These are phyloP conservation scores for Casuarina cunninghamiana DNA, from an alignment of 306 rosid genomes.

Conservation along the genomic window DNA sequence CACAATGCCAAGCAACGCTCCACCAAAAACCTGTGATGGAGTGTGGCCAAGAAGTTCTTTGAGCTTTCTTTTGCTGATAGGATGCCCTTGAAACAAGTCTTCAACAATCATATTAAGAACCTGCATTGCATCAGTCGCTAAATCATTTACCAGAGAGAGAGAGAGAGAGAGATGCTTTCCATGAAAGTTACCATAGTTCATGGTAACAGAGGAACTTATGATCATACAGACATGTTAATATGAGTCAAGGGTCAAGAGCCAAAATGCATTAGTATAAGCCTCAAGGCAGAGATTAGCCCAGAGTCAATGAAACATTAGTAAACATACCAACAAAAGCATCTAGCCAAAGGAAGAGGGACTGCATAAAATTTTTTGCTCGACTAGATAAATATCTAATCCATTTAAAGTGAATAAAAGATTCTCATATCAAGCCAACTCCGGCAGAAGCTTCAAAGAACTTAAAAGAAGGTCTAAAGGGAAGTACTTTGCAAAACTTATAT, in stretches of 20 bases:
- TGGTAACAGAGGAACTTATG: background rate
- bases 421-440: slow-evolving; percentile 3
- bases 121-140: slow-evolving; percentile 39
- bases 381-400: background rate
- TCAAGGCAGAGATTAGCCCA: background rate
- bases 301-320: background rate
- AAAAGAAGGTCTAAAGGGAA: background rate
- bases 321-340: background rate
- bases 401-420: background rate
- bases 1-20: slow-evolving; percentile 75
- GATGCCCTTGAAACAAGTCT: slow-evolving; percentile 87
- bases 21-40: slow-evolving; percentile 83
- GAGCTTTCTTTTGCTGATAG: slow-evolving; percentile 81
- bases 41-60: slow-evolving; percentile 94
- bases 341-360: background rate
- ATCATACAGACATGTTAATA: background rate
- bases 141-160: background rate
- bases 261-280: background rate
- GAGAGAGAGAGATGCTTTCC: background rate
- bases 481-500: background rate
- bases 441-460: slow-evolving; percentile 10
- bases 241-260: background rate
- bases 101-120: slow-evolving; percentile 88
- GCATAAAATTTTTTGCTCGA: background rate
- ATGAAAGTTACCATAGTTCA: background rate